phyloP scores from a whole-genome alignment of 495 filamentous ascomycete genomes.

The Penicillium atrosanguineum region DNA sequence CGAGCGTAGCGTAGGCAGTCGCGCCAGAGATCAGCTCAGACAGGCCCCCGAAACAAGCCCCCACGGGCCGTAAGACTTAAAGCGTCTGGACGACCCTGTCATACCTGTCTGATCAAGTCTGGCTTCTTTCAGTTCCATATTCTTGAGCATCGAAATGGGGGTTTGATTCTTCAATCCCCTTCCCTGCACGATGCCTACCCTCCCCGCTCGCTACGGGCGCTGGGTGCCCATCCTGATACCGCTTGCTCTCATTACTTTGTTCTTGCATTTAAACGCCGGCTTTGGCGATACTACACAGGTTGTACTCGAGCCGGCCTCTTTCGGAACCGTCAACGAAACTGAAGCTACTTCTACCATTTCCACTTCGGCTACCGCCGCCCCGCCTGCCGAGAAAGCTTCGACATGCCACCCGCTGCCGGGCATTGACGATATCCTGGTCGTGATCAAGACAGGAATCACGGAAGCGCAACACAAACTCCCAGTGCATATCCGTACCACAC shows the following conservation, averaged over 20 bases:
- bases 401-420: conserved; percentile 30
- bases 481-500: conserved; percentile 43
- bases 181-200: conserved; percentile 13
- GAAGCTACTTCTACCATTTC: neutral
- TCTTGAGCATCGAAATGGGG: conserved; percentile 2
- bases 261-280: conserved; percentile 18
- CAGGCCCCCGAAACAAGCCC: conserved; percentile 5
- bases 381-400: neutral
- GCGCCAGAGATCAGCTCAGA: conserved; percentile 1
- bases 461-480: conserved; percentile 43
- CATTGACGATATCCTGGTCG: conserved; percentile 39
- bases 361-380: too few relatives aligned
- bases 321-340: conserved; percentile 1
- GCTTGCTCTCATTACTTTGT: conserved; percentile 12
- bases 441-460: conserved; percentile 51
- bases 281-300: conserved; percentile 9
- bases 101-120: neutral
- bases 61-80: neutral
- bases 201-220: conserved; percentile 28
- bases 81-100: neutral
- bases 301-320: conserved; percentile 4
- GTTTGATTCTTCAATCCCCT: neutral
- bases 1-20: conserved; percentile 2
- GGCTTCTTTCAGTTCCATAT: neutral
- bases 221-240: conserved; percentile 20